Evolutionary conservation across 2,329 filamentous ascomycete species (phyloP), one percentile per base, ranked within the genome.

Genomic region (Aureobasidium sp.): DNA sequence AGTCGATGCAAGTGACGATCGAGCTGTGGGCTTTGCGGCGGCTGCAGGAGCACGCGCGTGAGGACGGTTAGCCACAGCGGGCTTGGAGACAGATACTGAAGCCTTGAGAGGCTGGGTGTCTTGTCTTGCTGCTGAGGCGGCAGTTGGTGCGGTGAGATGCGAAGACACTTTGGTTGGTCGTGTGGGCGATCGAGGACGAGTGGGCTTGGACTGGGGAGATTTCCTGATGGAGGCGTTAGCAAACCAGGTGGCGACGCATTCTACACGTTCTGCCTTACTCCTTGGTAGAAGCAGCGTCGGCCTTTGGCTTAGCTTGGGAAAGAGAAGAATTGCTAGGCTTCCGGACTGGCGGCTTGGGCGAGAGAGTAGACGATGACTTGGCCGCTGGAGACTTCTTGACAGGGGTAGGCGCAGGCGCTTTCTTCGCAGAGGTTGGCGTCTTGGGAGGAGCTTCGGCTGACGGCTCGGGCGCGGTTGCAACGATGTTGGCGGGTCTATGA

Each of bases 91-190:
- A 23, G 57, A 50, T 23, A 49, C 61, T 13, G 57, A 58, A 43
- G 65, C 15, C 40, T 63, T 64, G 27, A 61, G 29, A 11, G 60
- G 29, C 5, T 65, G 61, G 1, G 65, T 57, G 35, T 77, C 77
- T 53, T 80, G 77, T 71, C 86, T 89, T 15, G 84, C 85, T 17
- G 81, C 82, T 1, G 84, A 90, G 0, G 88, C 80, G 25, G 87
- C 82, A 3, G 88, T 91, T 33, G 85, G 87, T 6, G 86, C 84
- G 25, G 80, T 87, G 31, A 90, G 76, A 61, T 86, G 85, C 10
- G 86, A 77, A 9, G 87, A 84, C 1, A 90, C 76, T 60, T 82
- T 83, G 55, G 85, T 77, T 10, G 87, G 86, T 60, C 84, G 82
- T 1, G 88, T 90, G 2, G 85, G 85, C 11, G 87, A 89, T 71